Conservation (phyloP, 768 basidiomycete species). For the Candolleomyces eurysporus region DNA sequence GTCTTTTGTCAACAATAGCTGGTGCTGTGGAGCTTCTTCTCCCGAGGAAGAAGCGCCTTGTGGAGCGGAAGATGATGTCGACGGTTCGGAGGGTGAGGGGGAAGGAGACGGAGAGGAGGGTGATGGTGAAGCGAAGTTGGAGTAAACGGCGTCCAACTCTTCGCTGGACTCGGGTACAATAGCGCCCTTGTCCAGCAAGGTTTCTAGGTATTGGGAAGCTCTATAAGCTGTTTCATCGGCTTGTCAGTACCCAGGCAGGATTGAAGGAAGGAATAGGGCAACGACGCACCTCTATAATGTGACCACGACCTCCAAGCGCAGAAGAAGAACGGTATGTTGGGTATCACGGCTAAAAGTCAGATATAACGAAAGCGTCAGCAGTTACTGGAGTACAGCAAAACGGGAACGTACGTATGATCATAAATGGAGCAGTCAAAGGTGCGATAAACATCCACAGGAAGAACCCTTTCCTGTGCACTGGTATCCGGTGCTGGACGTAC, state of each 20-base stretch:
- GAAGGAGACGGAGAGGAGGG: background rate
- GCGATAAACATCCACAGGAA: slow-evolving; percentile 62
- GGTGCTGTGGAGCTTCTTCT: slow-evolving; percentile 14
- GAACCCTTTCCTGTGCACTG: slow-evolving; percentile 65
- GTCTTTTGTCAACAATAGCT: slow-evolving; percentile 48
- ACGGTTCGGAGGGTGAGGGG: background rate
- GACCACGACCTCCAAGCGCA: slow-evolving; percentile 85
- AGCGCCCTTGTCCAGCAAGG: slow-evolving; percentile 51
- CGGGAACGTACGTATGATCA: slow-evolving; percentile 63
- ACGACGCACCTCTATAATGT: slow-evolving; percentile 65
- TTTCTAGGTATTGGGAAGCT: slow-evolving; percentile 65
- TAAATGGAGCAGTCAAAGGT: slow-evolving; percentile 75
- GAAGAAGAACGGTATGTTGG: slow-evolving; percentile 85
- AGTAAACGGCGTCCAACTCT: slow-evolving; percentile 59
- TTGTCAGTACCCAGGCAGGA: background rate
- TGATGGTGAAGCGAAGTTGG: slow-evolving; percentile 13
- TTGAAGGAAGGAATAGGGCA: background rate
- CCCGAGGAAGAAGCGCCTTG: slow-evolving; percentile 9
- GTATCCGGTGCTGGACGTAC: slow-evolving; percentile 53
- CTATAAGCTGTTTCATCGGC: slow-evolving; percentile 53
- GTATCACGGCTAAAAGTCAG: slow-evolving; percentile 58
- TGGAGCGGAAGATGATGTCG: background rate
- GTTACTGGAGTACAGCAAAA: background rate
- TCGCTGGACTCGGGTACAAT: slow-evolving; percentile 56
- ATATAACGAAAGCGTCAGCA: background rate